Evolutionary conservation across 129 eudicot genomes (phyloP).

Genomic region (Saussurea involucrata): DNA sequence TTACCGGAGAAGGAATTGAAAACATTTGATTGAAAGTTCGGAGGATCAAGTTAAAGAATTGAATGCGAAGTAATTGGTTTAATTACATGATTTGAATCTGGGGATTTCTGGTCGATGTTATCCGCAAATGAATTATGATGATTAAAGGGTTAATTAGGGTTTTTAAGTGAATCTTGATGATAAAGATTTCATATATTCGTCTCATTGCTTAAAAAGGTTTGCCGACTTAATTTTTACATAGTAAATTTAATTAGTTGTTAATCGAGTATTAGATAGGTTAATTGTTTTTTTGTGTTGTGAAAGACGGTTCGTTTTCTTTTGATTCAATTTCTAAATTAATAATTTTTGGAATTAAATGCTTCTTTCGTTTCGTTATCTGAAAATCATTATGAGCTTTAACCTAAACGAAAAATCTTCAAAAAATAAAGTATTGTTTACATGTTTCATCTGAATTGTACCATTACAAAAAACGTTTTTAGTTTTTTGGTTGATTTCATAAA

Average conservation of each 20-base stretch:
- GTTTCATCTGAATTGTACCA: too few species aligned
- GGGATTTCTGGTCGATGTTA: background rate
- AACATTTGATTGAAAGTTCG: background rate
- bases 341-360: too few species aligned
- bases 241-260: background rate
- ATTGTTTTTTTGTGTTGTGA: background rate
- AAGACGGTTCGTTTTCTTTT: background rate
- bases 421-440: too few species aligned
- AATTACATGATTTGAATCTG: background rate
- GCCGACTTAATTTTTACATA: conserved; percentile 1
- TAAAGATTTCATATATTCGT: conserved; percentile 24
- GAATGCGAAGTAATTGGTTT: background rate
- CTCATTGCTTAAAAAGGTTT: conserved; percentile 27
- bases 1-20: background rate
- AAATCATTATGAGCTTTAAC: too few species aligned
- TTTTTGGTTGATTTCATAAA: too few species aligned
- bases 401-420: too few species aligned
- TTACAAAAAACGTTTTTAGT: too few species aligned
- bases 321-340: background rate
- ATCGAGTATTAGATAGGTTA: background rate
- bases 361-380: too few species aligned
- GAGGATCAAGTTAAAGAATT: background rate
- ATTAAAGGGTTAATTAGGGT: conserved; percentile 18
- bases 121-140: background rate
- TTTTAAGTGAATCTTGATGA: conserved; percentile 2